Conservation (phyloP, 768 basidiomycete genomes). For the Lactarius quietus region DNA sequence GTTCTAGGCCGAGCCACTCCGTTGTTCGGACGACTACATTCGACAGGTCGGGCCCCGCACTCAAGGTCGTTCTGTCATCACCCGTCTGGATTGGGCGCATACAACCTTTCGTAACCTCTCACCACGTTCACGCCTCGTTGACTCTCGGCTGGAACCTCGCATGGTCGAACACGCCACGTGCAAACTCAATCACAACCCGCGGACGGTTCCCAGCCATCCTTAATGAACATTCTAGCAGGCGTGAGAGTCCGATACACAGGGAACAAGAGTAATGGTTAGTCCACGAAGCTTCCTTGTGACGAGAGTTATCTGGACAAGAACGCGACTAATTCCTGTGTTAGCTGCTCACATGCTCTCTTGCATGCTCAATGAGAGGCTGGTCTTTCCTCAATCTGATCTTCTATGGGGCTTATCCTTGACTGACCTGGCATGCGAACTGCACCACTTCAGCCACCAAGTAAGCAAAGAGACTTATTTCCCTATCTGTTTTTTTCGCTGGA, state of each 20-base stretch:
- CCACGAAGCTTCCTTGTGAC: neutral
- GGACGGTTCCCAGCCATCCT: conserved; percentile 2
- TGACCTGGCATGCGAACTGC: neutral
- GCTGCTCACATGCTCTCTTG: neutral
- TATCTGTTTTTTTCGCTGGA: neutral
- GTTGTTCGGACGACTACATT: neutral
- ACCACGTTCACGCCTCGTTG: conserved; percentile 5
- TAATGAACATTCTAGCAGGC: neutral
- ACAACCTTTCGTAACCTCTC: neutral
- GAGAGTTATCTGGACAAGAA: neutral
- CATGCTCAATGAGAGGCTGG: neutral
- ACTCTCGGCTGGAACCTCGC: conserved; percentile 14
- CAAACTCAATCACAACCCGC: neutral
- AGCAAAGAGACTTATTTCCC: neutral
- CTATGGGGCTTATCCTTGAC: neutral
- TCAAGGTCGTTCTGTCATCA: neutral
- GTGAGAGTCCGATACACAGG: conserved; percentile 3
- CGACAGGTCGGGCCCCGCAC: neutral
- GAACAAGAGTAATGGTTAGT: conserved; percentile 1
- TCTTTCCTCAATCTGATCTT: neutral
- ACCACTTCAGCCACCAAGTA: neutral
- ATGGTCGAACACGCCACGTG: conserved; percentile 3
- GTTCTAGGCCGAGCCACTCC: neutral
- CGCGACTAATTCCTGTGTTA: neutral
- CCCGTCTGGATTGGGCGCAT: neutral